Evolutionary conservation across 2,329 filamentous ascomycete genomes (phyloP), one percentile per base, ranked within the genome.

Genomic region (Dactylellina sp.): DNA sequence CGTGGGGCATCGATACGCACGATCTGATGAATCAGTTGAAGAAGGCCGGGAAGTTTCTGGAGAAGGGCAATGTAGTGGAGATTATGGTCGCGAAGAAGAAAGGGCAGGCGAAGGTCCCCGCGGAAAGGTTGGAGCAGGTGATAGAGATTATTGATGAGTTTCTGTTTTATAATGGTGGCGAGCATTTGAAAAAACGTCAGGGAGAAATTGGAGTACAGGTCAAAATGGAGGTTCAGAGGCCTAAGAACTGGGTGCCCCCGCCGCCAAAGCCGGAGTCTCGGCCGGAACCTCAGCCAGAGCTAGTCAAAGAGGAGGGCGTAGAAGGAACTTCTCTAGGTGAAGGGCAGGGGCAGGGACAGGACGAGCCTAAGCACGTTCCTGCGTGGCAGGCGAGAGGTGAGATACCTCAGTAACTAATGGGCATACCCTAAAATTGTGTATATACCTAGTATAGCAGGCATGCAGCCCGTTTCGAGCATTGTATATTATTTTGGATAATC

Each of bases 1-100:
- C 92, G 81, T 98, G 93, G 93, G 89, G 89, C 35, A 96, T 96
- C 78, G 89, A 88, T 74, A 79, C 81, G 11, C 86, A 94, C 79
- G 93, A 97, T 82, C 81, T 97, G 59, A 82, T 82, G n/a, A 89
- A 91, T 80, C 87, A 89, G 79, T 80, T 95, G 80, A 86, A 86
- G 78, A 87, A 88, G 82, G 80, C 94, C 78, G 82, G 82, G 75
- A 84, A 83, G 61, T 97, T 97, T 79, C 79, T 97, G 79, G 83
- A 80, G 7, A 91, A 92, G 80, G 93, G 93, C 0, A 85, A 86
- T 80, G 88, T 85, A 79, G 92, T 97, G 18, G 89, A 95, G 80
- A 79, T 97, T 9, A 78, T 89, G 60, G 78, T 97, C 53, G 87
- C 88, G 68, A 86, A 86, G 80, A 93, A 89, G 84, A 86, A 85